These are phyloP conservation scores for Capillidium rhysosporum DNA, from an alignment of 371 early-diverging fungal genomes.

Conservation along the genomic window DNA sequence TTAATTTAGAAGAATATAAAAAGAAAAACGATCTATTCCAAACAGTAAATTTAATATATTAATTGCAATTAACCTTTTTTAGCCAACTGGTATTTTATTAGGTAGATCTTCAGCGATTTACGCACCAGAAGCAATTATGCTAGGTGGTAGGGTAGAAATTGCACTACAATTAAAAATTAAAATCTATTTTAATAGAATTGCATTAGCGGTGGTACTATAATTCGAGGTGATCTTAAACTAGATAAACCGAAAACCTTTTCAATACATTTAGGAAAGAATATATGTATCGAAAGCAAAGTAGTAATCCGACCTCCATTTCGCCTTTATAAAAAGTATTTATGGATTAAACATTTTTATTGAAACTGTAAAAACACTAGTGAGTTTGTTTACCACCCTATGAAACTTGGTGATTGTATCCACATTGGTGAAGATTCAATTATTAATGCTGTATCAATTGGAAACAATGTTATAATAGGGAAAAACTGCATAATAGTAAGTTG, in stretches of 20 bases:
- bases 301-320: neutral
- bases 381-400: neutral
- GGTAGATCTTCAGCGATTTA: neutral
- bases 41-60: too few species aligned
- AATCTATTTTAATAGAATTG: neutral
- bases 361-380: neutral
- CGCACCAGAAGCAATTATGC: neutral
- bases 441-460: neutral
- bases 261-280: neutral
- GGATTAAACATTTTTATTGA: too few species aligned
- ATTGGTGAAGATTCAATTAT: neutral
- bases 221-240: neutral
- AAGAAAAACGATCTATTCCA: too few species aligned
- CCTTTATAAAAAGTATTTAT: slow-evolving; percentile 3
- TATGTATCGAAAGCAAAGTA: neutral
- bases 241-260: neutral
- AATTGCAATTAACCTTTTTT: too few species aligned
- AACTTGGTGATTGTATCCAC: neutral
- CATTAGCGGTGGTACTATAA: neutral
- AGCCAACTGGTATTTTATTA: neutral
- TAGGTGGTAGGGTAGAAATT: neutral
- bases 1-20: too few species aligned
- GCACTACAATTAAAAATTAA: neutral
- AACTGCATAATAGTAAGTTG: slow-evolving; percentile 1
- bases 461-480: neutral